Conservation (phyloP, 2,329 filamentous ascomycete species). For the Cladosporium sp. region DNA sequence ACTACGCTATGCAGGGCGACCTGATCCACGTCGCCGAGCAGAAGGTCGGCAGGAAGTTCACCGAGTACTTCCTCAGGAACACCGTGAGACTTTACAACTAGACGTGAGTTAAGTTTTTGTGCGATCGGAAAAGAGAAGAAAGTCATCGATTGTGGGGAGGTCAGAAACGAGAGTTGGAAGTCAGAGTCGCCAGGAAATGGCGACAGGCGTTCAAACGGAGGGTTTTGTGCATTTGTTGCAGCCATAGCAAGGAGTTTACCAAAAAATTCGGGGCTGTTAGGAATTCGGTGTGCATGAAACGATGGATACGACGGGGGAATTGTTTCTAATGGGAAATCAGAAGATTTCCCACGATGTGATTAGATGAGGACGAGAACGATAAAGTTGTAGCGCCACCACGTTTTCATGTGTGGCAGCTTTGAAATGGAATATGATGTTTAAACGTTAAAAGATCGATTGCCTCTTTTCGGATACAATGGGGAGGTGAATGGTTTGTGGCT, state of each 20-base stretch:
- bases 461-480: too few species aligned
- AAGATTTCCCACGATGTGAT: too few species aligned
- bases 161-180: neutral
- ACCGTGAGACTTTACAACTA: slow-evolving; percentile 77
- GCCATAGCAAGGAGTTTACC: neutral
- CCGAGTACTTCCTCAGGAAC: slow-evolving; percentile 99
- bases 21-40: slow-evolving; percentile 98
- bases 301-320: too few species aligned
- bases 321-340: too few species aligned
- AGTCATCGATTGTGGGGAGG: neutral
- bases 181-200: neutral
- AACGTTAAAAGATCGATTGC: too few species aligned
- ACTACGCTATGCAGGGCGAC: slow-evolving; percentile 96
- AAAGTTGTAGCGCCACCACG: neutral
- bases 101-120: neutral
- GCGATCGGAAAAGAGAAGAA: neutral
- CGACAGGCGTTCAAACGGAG: neutral
- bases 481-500: too few species aligned
- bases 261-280: neutral
- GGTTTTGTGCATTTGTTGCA: neutral
- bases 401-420: neutral
- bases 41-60: slow-evolving; percentile 93
- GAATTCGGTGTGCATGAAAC: neutral
- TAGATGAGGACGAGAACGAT: neutral
- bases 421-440: neutral